These are phyloP conservation scores for Aspergillus transmontanensis DNA, from an alignment of 2,329 filamentous ascomycete genomes.

Conservation along the genomic window DNA sequence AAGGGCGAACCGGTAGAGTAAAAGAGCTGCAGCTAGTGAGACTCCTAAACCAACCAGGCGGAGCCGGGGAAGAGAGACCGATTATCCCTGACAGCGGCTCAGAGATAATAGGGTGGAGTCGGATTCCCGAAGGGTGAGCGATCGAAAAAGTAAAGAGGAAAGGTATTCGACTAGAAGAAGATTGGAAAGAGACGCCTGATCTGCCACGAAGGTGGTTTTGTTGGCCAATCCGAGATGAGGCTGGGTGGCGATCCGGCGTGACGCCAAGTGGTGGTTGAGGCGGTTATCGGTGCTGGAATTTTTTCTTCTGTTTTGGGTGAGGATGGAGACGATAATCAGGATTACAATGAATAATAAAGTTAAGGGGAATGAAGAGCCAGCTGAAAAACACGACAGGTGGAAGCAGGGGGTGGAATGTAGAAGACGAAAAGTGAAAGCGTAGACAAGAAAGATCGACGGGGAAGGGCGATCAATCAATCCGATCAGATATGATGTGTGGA, in stretches of 20 bases:
- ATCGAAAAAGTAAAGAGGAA: constrained; percentile 10
- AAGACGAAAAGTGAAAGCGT: background rate
- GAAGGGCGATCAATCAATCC: constrained; percentile 18
- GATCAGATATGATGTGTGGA: constrained; percentile 28
- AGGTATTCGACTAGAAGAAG: background rate
- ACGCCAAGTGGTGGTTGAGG: constrained; percentile 5
- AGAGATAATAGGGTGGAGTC: constrained; percentile 8
- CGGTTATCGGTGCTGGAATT: background rate
- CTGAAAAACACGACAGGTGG: background rate
- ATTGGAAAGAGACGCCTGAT: constrained; percentile 11
- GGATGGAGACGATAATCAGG: constrained; percentile 5
- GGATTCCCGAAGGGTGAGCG: constrained; percentile 12
- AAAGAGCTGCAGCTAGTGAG: constrained; percentile 28
- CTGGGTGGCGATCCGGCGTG: constrained; percentile 19
- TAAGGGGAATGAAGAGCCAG: background rate
- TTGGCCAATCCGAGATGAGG: constrained; percentile 12
- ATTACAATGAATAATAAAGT: background rate
- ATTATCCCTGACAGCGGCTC: constrained; percentile 18
- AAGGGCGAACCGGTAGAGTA: constrained; percentile 22
- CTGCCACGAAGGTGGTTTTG: constrained; percentile 12
- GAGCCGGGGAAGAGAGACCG: constrained; percentile 18
- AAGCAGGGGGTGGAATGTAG: background rate
- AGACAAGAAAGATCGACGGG: constrained; percentile 19
- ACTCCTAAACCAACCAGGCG: constrained; percentile 21
- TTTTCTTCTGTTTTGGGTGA: background rate